phyloP scores from a whole-genome alignment of 108 stramenopile species.

The Pelagomonas calceolata region DNA sequence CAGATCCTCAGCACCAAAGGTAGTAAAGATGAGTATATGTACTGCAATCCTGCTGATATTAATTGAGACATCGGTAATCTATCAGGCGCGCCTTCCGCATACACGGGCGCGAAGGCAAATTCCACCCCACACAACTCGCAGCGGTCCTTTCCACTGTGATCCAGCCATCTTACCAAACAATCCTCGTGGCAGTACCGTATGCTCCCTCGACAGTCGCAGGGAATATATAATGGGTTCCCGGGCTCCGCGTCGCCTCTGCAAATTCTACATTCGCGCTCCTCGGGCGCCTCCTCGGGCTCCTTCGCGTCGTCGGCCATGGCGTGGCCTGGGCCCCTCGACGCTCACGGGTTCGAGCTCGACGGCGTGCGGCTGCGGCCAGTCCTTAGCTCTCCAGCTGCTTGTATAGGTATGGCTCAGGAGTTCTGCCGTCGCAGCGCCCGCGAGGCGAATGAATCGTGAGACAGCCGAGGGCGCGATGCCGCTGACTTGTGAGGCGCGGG shows the following conservation, averaged over 20 bases:
- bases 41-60: conserved; percentile 48
- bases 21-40: conserved; percentile 54
- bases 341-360: too few species aligned
- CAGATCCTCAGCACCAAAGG: conserved; percentile 52
- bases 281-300: too few species aligned
- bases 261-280: conserved; percentile 65
- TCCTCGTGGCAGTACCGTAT: conserved; percentile 80
- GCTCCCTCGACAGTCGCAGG: conserved; percentile 81
- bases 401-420: too few species aligned
- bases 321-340: too few species aligned
- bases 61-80: conserved; percentile 54
- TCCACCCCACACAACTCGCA: conserved; percentile 72
- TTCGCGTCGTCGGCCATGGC: too few species aligned
- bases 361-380: too few species aligned
- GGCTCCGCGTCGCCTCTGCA: conserved; percentile 70
- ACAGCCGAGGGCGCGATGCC: too few species aligned
- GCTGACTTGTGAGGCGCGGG: too few species aligned
- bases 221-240: conserved; percentile 59
- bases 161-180: conserved; percentile 70
- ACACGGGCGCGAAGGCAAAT: conserved; percentile 68
- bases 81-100: conserved; percentile 63
- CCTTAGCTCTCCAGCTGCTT: too few species aligned
- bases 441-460: too few species aligned
- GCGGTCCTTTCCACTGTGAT: conserved; percentile 23
- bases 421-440: too few species aligned